These are phyloP conservation scores for Amphirosellinia nigrospora DNA, from an alignment of 495 filamentous ascomycete genomes.

Conservation along the genomic window DNA sequence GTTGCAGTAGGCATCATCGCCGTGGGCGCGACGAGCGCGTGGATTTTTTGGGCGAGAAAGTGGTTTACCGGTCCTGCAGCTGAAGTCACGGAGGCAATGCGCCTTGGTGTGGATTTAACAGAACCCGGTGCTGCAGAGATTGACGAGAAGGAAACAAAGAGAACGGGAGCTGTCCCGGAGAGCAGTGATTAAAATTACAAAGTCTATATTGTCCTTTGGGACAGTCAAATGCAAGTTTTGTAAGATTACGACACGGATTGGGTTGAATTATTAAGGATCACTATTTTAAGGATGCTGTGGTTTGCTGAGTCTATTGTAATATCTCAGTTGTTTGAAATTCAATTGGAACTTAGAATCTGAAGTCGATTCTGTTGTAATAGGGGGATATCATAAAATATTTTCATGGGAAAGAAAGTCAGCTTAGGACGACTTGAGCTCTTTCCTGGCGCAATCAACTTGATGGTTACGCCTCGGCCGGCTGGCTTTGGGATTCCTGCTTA, in stretches of 20 bases:
- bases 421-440: neutral
- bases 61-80: constrained; percentile 65
- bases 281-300: neutral
- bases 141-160: constrained; percentile 37
- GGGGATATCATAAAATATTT: constrained; percentile 14
- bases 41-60: constrained; percentile 52
- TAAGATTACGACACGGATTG: neutral
- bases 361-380: neutral
- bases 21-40: constrained; percentile 37
- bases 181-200: constrained; percentile 10
- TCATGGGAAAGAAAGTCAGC: neutral
- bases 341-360: neutral
- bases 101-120: constrained; percentile 50
- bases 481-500: constrained; percentile 43
- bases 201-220: neutral
- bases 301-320: neutral
- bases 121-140: constrained; percentile 57
- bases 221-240: neutral
- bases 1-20: constrained; percentile 65
- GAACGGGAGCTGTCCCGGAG: neutral
- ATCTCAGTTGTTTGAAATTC: neutral
- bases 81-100: constrained; percentile 58
- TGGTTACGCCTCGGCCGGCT: constrained; percentile 18
- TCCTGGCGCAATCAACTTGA: neutral
- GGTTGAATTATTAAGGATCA: neutral